phyloP scores from a whole-genome alignment of 2,329 filamentous ascomycete genomes.

The Fusarium phyllophilum region DNA sequence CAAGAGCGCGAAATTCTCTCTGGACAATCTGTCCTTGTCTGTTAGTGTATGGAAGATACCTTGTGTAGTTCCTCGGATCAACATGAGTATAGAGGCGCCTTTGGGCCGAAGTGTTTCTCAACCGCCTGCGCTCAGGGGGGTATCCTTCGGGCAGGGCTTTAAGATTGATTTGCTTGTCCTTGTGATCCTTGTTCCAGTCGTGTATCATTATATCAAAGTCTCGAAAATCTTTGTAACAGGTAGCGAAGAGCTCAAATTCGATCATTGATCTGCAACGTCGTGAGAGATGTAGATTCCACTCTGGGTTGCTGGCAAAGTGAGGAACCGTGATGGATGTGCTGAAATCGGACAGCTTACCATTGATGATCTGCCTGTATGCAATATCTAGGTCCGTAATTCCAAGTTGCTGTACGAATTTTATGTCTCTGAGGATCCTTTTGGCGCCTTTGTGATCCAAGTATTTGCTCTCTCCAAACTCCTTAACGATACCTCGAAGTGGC shows the following conservation, averaged over 20 bases:
- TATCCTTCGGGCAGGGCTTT: background rate
- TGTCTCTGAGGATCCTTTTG: background rate
- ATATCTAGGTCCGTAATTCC: background rate
- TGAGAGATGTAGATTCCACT: conserved; percentile 1
- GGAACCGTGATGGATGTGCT: conserved; percentile 41
- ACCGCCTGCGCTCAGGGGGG: background rate
- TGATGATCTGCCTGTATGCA: conserved; percentile 27
- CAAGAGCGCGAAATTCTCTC: background rate
- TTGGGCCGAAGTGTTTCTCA: background rate
- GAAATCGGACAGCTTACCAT: conserved; percentile 40
- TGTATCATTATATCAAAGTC: background rate
- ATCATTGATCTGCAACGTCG: background rate
- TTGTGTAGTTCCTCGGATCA: background rate
- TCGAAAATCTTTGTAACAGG: background rate
- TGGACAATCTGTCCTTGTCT: background rate
- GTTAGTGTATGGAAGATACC: background rate
- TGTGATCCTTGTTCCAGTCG: background rate
- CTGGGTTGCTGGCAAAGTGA: conserved; percentile 30
- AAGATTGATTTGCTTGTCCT: background rate
- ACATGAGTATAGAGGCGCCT: background rate
- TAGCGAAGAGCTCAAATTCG: background rate
- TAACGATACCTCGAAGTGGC: conserved; percentile 2
- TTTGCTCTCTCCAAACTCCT: background rate
- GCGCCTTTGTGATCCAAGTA: background rate
- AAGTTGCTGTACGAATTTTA: background rate